Conservation (phyloP, 305 asterid species). For the Ilex paraguariensis region DNA sequence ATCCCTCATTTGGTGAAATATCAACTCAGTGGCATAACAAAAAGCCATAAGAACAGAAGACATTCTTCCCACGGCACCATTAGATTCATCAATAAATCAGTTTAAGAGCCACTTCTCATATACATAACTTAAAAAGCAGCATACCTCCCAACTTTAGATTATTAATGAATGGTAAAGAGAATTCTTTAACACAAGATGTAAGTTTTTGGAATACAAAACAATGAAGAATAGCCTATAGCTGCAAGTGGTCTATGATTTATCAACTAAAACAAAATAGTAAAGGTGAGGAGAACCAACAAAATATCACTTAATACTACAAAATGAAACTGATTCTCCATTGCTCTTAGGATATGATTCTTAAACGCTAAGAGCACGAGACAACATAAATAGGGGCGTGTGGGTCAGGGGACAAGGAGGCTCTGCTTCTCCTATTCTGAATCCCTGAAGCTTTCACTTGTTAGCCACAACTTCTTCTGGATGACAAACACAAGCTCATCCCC, state of each 20-base stretch:
- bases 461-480: constrained; percentile 79
- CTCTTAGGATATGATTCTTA: constrained; percentile 32
- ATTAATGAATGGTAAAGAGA: constrained; percentile 2
- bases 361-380: constrained; percentile 32
- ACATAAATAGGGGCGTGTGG: constrained; percentile 13
- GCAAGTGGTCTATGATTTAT: constrained; percentile 27
- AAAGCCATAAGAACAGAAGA: too few relatives aligned
- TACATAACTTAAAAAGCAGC: not conserved
- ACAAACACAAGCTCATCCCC: constrained; percentile 64
- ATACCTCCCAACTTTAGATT: not conserved
- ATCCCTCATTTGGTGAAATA: too few relatives aligned
- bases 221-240: constrained; percentile 46
- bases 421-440: constrained; percentile 39
- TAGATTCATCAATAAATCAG: too few relatives aligned
- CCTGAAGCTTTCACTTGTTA: constrained; percentile 73
- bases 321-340: constrained; percentile 18
- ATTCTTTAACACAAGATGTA: not conserved
- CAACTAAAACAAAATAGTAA: constrained; percentile 24
- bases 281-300: constrained; percentile 11
- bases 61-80: too few relatives aligned
- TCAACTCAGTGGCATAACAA: too few relatives aligned
- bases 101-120: not conserved
- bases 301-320: constrained; percentile 26
- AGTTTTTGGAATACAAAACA: constrained; percentile 31
- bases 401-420: not conserved